Conservation (phyloP, 345 rosid genomes). For the Gossypium sturtianum region DNA sequence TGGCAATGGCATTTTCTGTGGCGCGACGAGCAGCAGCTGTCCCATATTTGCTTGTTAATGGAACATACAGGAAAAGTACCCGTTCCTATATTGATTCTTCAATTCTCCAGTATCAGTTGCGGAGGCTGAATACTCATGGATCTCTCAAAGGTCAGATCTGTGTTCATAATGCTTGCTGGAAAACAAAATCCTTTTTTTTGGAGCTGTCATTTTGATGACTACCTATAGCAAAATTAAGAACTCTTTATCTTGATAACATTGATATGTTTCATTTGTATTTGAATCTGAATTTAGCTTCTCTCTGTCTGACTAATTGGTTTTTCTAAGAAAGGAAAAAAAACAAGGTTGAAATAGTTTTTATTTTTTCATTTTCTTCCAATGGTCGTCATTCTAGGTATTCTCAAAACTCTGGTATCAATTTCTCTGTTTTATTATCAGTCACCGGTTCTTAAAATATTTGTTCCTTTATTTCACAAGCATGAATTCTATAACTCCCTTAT, state of each 20-base stretch:
- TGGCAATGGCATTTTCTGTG: conserved; percentile 99
- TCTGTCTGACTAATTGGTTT: not conserved
- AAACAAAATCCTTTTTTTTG: not conserved
- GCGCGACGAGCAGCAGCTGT: conserved; percentile 96
- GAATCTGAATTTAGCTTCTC: too few relatives aligned
- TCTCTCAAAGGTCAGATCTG: conserved; percentile 73
- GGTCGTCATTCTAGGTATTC: not conserved
- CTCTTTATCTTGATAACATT: not conserved
- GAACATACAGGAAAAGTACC: conserved; percentile 87
- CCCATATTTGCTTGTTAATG: conserved; percentile 91
- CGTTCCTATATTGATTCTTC: conserved; percentile 93
- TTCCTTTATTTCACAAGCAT: not conserved
- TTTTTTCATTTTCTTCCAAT: not conserved
- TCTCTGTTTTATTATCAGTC: not conserved
- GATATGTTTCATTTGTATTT: not conserved
- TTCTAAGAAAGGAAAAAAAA: not conserved
- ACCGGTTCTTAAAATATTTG: not conserved
- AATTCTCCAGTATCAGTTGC: conserved; percentile 85
- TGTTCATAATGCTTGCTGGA: not conserved
- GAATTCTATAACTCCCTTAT: not conserved
- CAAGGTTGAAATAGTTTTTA: not conserved
- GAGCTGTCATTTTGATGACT: not conserved
- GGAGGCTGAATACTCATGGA: conserved; percentile 64
- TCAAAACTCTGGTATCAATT: not conserved
- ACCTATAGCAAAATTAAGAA: not conserved